Percentiles rank a stretch among this genome's conserved stretches.
These are phyloP conservation scores for Mycena sp. DNA, from an alignment of 1,284 basidiomycete species.

Conservation along the genomic window DNA sequence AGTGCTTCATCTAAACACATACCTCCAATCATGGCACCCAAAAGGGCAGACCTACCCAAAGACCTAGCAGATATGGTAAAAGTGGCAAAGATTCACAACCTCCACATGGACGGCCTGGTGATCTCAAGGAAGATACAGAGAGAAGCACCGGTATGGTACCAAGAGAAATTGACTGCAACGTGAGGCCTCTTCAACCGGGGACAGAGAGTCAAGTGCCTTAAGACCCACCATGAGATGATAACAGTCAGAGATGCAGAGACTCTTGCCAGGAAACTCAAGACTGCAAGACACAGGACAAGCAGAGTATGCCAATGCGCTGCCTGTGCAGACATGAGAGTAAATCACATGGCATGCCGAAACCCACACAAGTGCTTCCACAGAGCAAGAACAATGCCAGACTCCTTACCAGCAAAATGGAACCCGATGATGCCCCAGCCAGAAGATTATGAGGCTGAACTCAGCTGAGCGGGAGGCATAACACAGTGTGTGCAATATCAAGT, in stretches of 20 bases:
- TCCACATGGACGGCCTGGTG: neutral
- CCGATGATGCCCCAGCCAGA: constrained; percentile 2
- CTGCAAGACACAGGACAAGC: neutral
- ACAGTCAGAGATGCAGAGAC: neutral
- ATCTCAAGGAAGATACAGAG: no score
- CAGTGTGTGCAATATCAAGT: no score
- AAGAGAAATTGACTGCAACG: neutral
- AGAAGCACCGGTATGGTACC: constrained; percentile 19
- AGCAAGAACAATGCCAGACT: neutral
- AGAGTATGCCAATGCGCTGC: neutral
- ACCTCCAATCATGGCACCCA: no score
- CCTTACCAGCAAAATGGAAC: constrained; percentile 14
- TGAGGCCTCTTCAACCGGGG: neutral
- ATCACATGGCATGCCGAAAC: neutral
- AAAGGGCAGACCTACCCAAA: no score
- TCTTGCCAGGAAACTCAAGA: neutral
- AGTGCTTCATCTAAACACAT: no score
- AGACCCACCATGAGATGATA: neutral
- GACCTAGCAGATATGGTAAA: neutral
- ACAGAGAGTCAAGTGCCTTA: neutral
- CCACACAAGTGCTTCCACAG: constrained; percentile 11
- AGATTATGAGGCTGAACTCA: constrained; percentile 10
- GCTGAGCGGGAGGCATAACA: no score
- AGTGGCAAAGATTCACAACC: neutral
- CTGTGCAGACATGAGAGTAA: neutral